Percentiles rank a stretch among this genome's conserved stretches.
These are phyloP conservation scores for Syzygium aromaticum DNA, from an alignment of 345 rosid genomes.

Conservation along the genomic window DNA sequence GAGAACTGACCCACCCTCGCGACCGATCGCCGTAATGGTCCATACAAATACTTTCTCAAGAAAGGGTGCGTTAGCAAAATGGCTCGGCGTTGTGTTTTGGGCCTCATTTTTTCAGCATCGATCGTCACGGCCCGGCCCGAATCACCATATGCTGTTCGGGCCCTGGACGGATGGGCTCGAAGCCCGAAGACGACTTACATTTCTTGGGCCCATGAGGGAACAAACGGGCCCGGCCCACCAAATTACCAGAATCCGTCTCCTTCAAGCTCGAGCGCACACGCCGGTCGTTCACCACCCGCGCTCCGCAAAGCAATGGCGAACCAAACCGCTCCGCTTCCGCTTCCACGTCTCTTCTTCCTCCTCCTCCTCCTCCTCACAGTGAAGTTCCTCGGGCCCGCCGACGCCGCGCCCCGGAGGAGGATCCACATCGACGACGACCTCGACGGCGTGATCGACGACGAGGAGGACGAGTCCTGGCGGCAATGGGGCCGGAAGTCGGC, in stretches of 20 bases:
- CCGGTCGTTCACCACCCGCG: neutral
- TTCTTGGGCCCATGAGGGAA: neutral
- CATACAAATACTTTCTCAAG: neutral
- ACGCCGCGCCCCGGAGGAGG: slow-evolving; percentile 45
- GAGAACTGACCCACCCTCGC: neutral
- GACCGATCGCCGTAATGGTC: neutral
- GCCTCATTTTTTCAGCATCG: neutral
- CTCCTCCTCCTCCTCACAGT: neutral
- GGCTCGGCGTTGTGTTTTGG: neutral
- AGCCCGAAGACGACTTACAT: neutral
- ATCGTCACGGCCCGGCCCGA: neutral
- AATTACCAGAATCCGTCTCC: neutral
- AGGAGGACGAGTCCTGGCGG: slow-evolving; percentile 92
- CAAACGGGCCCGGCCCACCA: neutral
- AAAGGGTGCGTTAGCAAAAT: neutral
- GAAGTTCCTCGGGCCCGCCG: slow-evolving; percentile 16
- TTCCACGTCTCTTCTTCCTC: neutral
- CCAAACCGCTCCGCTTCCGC: neutral
- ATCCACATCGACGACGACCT: slow-evolving; percentile 83
- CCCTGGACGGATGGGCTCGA: neutral
- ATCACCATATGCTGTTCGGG: neutral
- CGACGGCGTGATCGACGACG: slow-evolving; percentile 74
- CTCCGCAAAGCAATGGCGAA: neutral
- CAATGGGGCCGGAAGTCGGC: slow-evolving; percentile 66
- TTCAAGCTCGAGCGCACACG: neutral